These are phyloP conservation scores for Yamadazyma diospyri DNA, from an alignment of 1,139 yeast species.

Conservation along the genomic window DNA sequence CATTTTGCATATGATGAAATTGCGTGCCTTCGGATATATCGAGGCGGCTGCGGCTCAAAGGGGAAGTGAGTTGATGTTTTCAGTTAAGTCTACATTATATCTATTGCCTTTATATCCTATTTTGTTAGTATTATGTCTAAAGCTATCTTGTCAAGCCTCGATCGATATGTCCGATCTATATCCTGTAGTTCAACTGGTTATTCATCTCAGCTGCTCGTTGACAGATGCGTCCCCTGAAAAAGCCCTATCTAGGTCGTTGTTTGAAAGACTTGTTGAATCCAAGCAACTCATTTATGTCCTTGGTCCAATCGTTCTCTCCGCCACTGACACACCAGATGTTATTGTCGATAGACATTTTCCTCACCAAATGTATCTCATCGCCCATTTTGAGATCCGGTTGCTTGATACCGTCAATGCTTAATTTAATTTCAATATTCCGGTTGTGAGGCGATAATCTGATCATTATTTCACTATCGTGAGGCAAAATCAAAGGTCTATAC, in stretches of 20 bases:
- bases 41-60: no score
- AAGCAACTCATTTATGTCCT: slow-evolving; percentile 77
- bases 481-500: slow-evolving; percentile 81
- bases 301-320: slow-evolving; percentile 85
- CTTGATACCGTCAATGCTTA: slow-evolving; percentile 79
- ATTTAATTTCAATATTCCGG: slow-evolving; percentile 43
- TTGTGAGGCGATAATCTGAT: slow-evolving; percentile 56
- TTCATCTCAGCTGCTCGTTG: no score
- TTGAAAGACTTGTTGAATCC: slow-evolving; percentile 86
- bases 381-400: slow-evolving; percentile 68
- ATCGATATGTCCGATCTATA: no score
- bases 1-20: no score
- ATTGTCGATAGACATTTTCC: slow-evolving; percentile 20
- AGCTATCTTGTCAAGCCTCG: no score
- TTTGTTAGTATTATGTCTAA: neutral
- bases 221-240: no score
- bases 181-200: neutral
- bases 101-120: no score
- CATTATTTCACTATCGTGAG: slow-evolving; percentile 66
- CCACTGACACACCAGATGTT: slow-evolving; percentile 92
- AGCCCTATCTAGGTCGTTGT: slow-evolving; percentile 6
- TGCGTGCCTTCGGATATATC: no score
- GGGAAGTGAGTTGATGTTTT: no score
- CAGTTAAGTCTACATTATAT: no score
- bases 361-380: slow-evolving; percentile 66